Evolutionary conservation across 768 basidiomycete genomes (phyloP).

Genomic region (Suillus ampliporus): DNA sequence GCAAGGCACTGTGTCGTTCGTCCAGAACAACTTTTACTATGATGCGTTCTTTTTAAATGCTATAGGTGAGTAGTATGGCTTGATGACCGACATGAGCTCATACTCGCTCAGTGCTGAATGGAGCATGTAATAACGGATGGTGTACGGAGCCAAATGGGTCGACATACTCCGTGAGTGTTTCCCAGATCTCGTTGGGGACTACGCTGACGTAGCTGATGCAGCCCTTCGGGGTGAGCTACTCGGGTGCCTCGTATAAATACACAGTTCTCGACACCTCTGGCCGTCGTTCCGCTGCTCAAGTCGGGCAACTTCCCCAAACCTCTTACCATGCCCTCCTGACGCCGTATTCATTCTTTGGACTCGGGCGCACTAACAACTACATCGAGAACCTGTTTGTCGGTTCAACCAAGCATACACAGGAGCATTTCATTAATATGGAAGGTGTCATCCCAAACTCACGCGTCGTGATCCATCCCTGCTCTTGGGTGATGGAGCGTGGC

Average conservation of each 20-base stretch:
- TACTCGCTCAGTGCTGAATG: slow-evolving; percentile 75
- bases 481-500: slow-evolving; percentile 67
- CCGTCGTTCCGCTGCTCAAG: slow-evolving; percentile 88
- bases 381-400: slow-evolving; percentile 99
- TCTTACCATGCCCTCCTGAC: slow-evolving; percentile 89
- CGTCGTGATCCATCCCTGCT: slow-evolving; percentile 90
- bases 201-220: slow-evolving; percentile 36
- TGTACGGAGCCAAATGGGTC: slow-evolving; percentile 70
- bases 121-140: slow-evolving; percentile 85
- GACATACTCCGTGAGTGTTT: slow-evolving; percentile 72
- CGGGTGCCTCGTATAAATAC: slow-evolving; percentile 96
- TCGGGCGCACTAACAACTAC: slow-evolving; percentile 98
- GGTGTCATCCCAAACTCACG: slow-evolving; percentile 98
- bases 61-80: slow-evolving; percentile 61
- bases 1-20: slow-evolving; percentile 69
- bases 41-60: slow-evolving; percentile 99
- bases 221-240: slow-evolving; percentile 94
- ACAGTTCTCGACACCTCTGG: slow-evolving; percentile 94
- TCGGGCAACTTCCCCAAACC: slow-evolving; percentile 92
- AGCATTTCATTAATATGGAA: slow-evolving; percentile 92
- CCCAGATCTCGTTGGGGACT: neutral
- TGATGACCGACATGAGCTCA: neutral
- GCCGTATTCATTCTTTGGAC: slow-evolving; percentile 95
- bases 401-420: slow-evolving; percentile 71
- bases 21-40: slow-evolving; percentile 98